Percentiles rank a stretch among this genome's conserved stretches.
Conservation (phyloP, 306 rosid species). For the Pterocarpus santalinus region DNA sequence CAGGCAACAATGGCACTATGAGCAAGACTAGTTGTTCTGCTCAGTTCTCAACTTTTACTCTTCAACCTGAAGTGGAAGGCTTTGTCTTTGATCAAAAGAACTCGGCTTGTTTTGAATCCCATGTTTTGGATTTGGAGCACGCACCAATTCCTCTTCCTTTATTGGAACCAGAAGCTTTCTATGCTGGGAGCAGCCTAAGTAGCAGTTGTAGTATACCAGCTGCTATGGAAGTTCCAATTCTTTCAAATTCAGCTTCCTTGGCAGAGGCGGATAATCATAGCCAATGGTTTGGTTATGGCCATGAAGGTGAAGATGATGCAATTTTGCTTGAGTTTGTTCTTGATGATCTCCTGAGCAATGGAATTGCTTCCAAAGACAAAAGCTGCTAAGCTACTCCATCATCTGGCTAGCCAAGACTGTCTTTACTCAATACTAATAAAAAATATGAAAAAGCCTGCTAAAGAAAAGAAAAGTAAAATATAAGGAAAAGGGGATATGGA, state of each 20-base stretch:
- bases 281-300: slow-evolving; percentile 35
- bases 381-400: slow-evolving; percentile 18
- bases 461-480: not conserved
- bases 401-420: not conserved
- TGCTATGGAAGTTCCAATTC: not conserved
- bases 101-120: slow-evolving; percentile 11
- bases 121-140: slow-evolving; percentile 19
- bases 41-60: slow-evolving; percentile 19
- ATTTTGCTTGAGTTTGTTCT: slow-evolving; percentile 35
- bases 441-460: not conserved
- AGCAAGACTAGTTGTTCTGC: not conserved
- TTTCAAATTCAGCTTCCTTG: slow-evolving; percentile 26
- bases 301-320: slow-evolving; percentile 28
- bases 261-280: slow-evolving; percentile 5
- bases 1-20: not conserved
- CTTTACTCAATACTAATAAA: not conserved
- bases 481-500: not conserved
- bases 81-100: slow-evolving; percentile 4
- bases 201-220: slow-evolving; percentile 6
- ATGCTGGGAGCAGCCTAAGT: not conserved
- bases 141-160: slow-evolving; percentile 11
- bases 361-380: slow-evolving; percentile 40
- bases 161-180: slow-evolving; percentile 2
- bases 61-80: slow-evolving; percentile 38
- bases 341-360: slow-evolving; percentile 41